Evolutionary conservation across 2,329 filamentous ascomycete genomes (phyloP).

Genomic region (Blastomyces emzantsi): DNA sequence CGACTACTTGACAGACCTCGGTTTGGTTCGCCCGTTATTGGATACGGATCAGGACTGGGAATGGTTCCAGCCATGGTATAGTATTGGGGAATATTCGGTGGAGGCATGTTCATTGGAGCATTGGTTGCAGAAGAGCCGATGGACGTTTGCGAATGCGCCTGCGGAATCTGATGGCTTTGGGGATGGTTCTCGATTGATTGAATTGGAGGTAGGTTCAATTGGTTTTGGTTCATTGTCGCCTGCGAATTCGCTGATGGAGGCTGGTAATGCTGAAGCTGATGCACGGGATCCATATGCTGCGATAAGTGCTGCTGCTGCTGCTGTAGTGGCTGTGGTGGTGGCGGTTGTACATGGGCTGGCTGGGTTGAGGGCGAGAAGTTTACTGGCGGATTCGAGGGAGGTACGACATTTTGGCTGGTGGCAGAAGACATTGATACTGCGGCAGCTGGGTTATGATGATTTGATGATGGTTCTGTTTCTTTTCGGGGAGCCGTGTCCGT

Average conservation of each 20-base stretch:
- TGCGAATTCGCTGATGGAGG: background rate
- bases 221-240: background rate
- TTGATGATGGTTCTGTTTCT: background rate
- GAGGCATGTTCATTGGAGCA: conserved; percentile 16
- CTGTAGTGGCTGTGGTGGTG: conserved; percentile 28
- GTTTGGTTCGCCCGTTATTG: conserved; percentile 41
- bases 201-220: conserved; percentile 23
- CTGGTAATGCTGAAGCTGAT: conserved; percentile 8
- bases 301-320: conserved; percentile 12
- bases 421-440: conserved; percentile 19
- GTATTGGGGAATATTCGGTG: conserved; percentile 39
- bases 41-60: conserved; percentile 43
- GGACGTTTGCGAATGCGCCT: conserved; percentile 14
- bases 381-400: conserved; percentile 14
- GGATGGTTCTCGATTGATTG: conserved; percentile 29
- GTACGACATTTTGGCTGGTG: conserved; percentile 19
- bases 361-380: conserved; percentile 26
- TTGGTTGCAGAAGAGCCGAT: conserved; percentile 5
- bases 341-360: conserved; percentile 32
- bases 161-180: conserved; percentile 17
- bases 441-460: conserved; percentile 11
- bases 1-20: conserved; percentile 53
- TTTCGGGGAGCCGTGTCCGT: conserved; percentile 15
- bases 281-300: conserved; percentile 12
- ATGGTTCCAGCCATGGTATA: conserved; percentile 35